Evolutionary conservation across 1,139 yeast species (phyloP), one percentile per base, ranked within the genome.

Genomic region (Magnusiomyces paraingens): DNA sequence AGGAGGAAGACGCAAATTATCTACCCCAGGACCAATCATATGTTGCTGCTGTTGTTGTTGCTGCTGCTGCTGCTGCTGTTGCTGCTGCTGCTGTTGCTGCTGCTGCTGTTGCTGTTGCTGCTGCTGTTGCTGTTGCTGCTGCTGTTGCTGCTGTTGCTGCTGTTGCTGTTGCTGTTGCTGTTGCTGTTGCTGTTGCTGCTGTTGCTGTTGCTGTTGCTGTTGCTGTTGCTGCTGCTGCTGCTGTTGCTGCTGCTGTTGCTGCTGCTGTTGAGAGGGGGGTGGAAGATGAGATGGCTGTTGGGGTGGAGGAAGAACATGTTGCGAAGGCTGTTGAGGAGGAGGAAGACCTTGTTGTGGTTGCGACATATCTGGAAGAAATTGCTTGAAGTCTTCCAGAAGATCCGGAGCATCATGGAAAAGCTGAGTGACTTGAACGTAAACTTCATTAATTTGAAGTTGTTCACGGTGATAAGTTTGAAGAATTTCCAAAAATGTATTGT

Each of bases 381-480:
- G 94, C 69, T 91, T 90, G 71, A 93, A 93, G 67, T 94, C 99
- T 62, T 89, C 96, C 61, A 93, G 73, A 60, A 93, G 77, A 68
- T 93, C 99, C 1, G 98, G 99, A 4, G 97, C 95, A 63, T 88
- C 88, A 56, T 89, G 84, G 73, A 93, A 93, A 54, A 93, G 75
- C 26, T 83, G 78, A 1, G 97, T 88, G 1, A 93, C 97, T 67
- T 93, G 97, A 55, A 89, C 85, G 65, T 93, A 93, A 10, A 93
- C 98, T 66, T 93, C 98, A 52, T 89, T 84, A 56, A 93, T 93
- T 47, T 97, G 96, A 64, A 90, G 86, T 66, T 90, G 96, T 65
- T 93, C 99, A 57, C 96, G 81, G 73, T 93, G 98, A 68, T 93
- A 93, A 42, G 97, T 91, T 69, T 93, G 99, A 64, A 93, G 75